Evolutionary conservation across 345 rosid species (phyloP).

Genomic region (Anacardium occidentale): DNA sequence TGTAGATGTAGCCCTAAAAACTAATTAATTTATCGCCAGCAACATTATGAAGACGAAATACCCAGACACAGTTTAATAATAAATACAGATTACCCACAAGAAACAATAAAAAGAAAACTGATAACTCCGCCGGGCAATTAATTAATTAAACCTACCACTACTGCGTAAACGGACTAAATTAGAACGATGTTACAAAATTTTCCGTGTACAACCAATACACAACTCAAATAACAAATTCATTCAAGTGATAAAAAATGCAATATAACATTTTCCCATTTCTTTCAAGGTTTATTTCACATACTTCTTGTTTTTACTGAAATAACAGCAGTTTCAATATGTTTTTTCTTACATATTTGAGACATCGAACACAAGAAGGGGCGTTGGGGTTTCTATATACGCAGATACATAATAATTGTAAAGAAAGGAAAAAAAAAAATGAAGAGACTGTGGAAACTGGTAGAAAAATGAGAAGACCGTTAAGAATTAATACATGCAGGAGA

Average conservation of each 20-base stretch:
- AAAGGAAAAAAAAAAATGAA: not conserved
- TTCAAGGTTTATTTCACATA: slow-evolving; percentile 1
- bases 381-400: not conserved
- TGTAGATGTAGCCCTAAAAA: too few relatives aligned
- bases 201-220: not conserved
- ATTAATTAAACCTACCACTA: not conserved
- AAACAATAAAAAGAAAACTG: too few relatives aligned
- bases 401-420: not conserved
- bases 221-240: not conserved
- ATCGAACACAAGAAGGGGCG: not conserved
- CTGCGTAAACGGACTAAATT: not conserved
- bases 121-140: too few relatives aligned
- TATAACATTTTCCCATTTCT: not conserved
- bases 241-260: not conserved
- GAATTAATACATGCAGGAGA: not conserved
- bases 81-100: too few relatives aligned
- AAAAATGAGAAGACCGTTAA: not conserved
- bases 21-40: too few relatives aligned
- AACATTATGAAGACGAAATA: too few relatives aligned
- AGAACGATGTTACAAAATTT: not conserved
- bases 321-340: slow-evolving; percentile 1
- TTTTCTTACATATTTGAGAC: not conserved
- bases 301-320: not conserved
- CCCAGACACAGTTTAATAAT: too few relatives aligned
- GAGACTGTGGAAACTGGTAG: not conserved